phyloP scores from a whole-genome alignment of 2,329 filamentous ascomycete species.

The Sporothrix protearum region DNA sequence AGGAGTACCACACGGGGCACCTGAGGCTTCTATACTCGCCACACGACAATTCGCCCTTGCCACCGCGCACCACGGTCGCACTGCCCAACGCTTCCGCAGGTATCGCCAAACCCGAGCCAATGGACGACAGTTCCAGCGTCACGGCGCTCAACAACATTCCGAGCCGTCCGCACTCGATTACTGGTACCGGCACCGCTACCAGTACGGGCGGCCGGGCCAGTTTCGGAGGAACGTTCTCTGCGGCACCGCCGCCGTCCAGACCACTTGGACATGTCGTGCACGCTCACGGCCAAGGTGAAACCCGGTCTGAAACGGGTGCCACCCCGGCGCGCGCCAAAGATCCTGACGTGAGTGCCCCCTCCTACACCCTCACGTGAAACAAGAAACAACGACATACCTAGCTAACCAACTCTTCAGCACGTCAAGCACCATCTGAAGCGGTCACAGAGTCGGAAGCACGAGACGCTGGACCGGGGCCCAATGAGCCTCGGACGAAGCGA shows the following conservation, averaged over 20 bases:
- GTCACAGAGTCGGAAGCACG: not conserved
- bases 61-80: not conserved
- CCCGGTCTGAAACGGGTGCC: not conserved
- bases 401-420: constrained; percentile 19
- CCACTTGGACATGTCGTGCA: not conserved
- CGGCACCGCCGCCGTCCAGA: not conserved
- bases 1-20: not conserved
- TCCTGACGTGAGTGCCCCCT: not conserved
- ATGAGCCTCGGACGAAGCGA: not conserved
- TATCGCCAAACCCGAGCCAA: not conserved
- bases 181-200: not conserved
- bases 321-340: not conserved
- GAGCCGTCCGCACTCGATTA: not conserved
- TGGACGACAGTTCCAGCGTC: not conserved
- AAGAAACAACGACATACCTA: not conserved
- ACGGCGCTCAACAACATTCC: not conserved
- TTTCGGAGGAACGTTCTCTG: not conserved
- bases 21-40: not conserved
- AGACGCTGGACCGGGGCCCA: not conserved
- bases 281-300: not conserved
- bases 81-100: not conserved
- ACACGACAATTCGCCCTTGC: not conserved
- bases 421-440: constrained; percentile 16
- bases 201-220: not conserved
- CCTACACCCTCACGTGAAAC: not conserved